Conservation (phyloP, 75 land plant species). For the Cryptomeria japonica region DNA sequence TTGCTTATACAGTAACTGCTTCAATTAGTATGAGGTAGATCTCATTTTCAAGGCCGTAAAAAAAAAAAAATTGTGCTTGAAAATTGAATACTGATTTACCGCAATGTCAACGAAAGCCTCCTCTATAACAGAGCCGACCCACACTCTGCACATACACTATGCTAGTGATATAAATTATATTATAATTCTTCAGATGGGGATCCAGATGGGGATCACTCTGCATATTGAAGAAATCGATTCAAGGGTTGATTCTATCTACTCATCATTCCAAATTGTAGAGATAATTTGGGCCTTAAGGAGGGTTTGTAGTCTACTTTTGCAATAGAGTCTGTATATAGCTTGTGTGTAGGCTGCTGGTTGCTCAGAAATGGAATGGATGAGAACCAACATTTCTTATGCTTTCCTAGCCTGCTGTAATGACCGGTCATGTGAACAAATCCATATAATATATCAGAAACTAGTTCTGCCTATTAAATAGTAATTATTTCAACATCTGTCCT, state of each 20-base stretch:
- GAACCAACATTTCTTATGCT: neutral
- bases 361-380: neutral
- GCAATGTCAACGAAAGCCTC: neutral
- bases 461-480: neutral
- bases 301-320: neutral
- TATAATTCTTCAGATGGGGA: neutral
- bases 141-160: neutral
- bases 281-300: neutral
- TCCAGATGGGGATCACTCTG: neutral
- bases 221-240: neutral
- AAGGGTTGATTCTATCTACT: neutral
- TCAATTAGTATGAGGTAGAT: constrained; percentile 50
- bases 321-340: too few relatives aligned
- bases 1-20: constrained; percentile 64
- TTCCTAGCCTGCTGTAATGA: neutral
- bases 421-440: neutral
- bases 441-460: neutral
- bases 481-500: neutral
- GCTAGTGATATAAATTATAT: neutral
- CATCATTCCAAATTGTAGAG: neutral
- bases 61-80: neutral
- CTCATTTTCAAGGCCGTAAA: neutral
- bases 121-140: neutral
- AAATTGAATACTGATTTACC: neutral
- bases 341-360: neutral